These are phyloP conservation scores for Apophysomyces elegans DNA, from an alignment of 371 early-diverging fungal species.

Conservation along the genomic window DNA sequence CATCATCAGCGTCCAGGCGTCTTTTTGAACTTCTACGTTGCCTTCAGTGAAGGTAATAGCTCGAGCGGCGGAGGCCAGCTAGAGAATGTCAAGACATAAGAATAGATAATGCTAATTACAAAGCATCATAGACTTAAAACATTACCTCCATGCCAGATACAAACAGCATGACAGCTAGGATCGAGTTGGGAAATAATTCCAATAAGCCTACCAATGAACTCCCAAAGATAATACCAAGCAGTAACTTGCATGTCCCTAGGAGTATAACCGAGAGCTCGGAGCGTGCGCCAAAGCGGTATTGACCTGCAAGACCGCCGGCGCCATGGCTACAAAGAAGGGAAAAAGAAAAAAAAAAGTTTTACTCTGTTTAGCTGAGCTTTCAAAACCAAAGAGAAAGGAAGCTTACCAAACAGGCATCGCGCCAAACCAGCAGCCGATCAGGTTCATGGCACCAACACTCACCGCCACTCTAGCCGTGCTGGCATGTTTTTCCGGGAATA, in stretches of 20 bases:
- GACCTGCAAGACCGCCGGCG: conserved; percentile 91
- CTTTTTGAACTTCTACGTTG: conserved; percentile 47
- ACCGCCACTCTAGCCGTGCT: conserved; percentile 65
- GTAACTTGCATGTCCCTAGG: conserved; percentile 76
- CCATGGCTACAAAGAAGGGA: conserved; percentile 54
- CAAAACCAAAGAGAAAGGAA: background rate
- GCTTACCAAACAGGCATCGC: conserved; percentile 79
- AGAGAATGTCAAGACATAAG: background rate
- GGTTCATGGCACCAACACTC: conserved; percentile 84
- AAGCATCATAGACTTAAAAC: background rate
- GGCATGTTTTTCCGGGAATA: conserved; percentile 76
- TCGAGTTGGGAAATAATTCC: conserved; percentile 70
- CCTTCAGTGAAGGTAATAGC: conserved; percentile 52
- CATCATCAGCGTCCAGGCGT: conserved; percentile 71
- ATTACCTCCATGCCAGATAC: conserved; percentile 74
- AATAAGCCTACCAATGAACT: conserved; percentile 75
- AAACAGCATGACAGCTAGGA: conserved; percentile 88
- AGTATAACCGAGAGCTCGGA: conserved; percentile 79
- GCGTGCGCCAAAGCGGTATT: conserved; percentile 92
- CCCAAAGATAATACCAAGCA: conserved; percentile 82
- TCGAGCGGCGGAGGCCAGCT: conserved; percentile 69
- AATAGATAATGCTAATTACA: background rate
- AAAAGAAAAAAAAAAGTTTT: conserved; percentile 12
- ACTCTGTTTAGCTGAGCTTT: background rate
- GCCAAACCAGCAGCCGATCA: conserved; percentile 86